Conservation (phyloP, 129 eudicot genomes). For the Scalesia atractyloides region DNA sequence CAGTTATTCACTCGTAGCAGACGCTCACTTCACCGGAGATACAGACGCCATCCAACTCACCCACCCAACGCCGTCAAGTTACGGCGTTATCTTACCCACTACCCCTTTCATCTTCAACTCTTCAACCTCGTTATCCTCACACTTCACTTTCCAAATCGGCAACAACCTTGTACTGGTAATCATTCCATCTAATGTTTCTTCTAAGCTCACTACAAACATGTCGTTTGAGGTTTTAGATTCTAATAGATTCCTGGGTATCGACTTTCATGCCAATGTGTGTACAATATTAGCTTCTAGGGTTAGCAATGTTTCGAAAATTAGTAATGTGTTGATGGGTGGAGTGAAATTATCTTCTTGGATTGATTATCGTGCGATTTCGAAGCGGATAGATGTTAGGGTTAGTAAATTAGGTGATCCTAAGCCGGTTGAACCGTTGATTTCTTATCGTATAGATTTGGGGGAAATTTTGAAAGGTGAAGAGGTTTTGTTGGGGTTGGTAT, state of each 20-base stretch:
- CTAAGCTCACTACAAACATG: conserved; percentile 25
- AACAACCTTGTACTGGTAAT: conserved; percentile 53
- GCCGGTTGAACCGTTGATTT: conserved; percentile 54
- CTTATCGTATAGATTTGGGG: conserved; percentile 50
- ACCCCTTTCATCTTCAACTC: conserved; percentile 41
- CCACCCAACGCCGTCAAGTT: conserved; percentile 37
- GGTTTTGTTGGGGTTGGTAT: conserved; percentile 53
- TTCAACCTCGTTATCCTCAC: conserved; percentile 49
- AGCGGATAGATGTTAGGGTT: conserved; percentile 63
- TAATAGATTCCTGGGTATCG: conserved; percentile 41
- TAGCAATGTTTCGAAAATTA: conserved; percentile 40
- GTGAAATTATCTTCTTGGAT: conserved; percentile 60
- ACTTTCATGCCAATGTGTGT: conserved; percentile 44
- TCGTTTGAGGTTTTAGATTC: conserved; percentile 37
- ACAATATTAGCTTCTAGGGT: conserved; percentile 48
- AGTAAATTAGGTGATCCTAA: conserved; percentile 43
- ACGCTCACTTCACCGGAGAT: conserved; percentile 46
- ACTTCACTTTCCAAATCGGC: conserved; percentile 66
- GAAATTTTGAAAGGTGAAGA: conserved; percentile 55
- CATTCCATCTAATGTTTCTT: conserved; percentile 38
- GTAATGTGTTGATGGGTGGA: conserved; percentile 43
- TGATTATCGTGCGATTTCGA: conserved; percentile 63
- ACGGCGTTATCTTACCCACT: conserved; percentile 42
- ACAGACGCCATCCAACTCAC: conserved; percentile 43
- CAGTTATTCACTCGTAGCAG: conserved; percentile 48